phyloP scores from a whole-genome alignment of 2,329 filamentous ascomycete species.

The Thelonectria discophora region DNA sequence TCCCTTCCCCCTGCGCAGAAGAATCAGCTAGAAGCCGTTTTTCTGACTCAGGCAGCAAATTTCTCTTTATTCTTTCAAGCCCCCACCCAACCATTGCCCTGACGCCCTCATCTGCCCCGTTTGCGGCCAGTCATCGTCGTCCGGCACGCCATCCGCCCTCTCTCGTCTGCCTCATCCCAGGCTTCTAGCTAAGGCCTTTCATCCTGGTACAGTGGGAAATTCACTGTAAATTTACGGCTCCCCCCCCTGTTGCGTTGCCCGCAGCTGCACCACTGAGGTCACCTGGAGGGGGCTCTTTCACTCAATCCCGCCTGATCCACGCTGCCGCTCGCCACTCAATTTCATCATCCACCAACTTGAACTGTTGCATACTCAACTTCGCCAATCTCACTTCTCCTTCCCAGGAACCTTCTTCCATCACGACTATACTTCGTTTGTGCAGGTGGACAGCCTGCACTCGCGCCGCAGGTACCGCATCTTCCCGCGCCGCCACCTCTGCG shows the following conservation, averaged over 20 bases:
- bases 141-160: constrained; percentile 13
- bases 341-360: constrained; percentile 42
- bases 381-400: constrained; percentile 20
- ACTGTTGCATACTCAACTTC: constrained; percentile 29
- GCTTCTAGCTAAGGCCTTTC: background rate
- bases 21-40: constrained; percentile 44
- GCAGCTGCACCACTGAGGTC: constrained; percentile 18
- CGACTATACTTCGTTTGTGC: constrained; percentile 1
- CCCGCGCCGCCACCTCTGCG: constrained; percentile 36
- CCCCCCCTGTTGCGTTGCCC: constrained; percentile 21
- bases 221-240: constrained; percentile 18
- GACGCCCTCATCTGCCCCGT: background rate
- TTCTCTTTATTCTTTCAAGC: constrained; percentile 8
- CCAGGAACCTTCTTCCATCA: constrained; percentile 1
- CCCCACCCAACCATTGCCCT: constrained; percentile 1
- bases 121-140: constrained; percentile 8
- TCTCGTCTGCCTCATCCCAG: background rate
- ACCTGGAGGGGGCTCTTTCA: constrained; percentile 17
- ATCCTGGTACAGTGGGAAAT: constrained; percentile 11
- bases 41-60: constrained; percentile 50
- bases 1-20: constrained; percentile 25
- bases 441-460: background rate
- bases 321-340: constrained; percentile 29
- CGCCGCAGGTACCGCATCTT: constrained; percentile 15
- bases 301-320: constrained; percentile 35